Evolutionary conservation across 148 eudicot genomes (phyloP).

Genomic region (Chenopodium album): DNA sequence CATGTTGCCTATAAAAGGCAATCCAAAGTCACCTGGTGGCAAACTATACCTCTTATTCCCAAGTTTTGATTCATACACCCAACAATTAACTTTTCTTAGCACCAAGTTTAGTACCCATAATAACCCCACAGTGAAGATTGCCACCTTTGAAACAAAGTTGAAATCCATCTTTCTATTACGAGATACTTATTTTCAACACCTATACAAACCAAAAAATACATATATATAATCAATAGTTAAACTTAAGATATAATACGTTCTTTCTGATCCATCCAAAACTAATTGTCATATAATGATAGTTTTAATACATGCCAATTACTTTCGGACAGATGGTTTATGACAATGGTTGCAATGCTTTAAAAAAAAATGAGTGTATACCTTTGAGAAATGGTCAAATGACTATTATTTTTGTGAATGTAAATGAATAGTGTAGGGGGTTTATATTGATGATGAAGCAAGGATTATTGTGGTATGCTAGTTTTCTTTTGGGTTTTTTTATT

Average conservation of each 20-base stretch:
- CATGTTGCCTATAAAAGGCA: constrained; percentile 89
- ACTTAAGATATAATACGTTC: too few relatives aligned
- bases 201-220: not conserved
- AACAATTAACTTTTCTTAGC: constrained; percentile 40
- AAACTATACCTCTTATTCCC: constrained; percentile 49
- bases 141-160: constrained; percentile 4
- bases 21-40: constrained; percentile 86
- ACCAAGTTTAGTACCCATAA: constrained; percentile 26
- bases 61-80: constrained; percentile 52
- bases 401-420: too few relatives aligned
- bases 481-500: not conserved
- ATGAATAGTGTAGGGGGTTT: not conserved
- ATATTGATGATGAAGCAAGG: not conserved
- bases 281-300: too few relatives aligned
- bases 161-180: constrained; percentile 9
- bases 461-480: not conserved
- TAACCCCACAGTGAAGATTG: constrained; percentile 3
- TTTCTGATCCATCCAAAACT: too few relatives aligned
- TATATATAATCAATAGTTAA: too few relatives aligned
- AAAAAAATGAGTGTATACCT: not conserved
- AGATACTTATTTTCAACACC: not conserved
- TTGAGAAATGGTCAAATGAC: not conserved
- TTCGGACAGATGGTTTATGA: too few relatives aligned
- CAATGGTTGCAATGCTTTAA: not conserved
- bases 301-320: too few relatives aligned